Conservation (phyloP, 2,329 filamentous ascomycete genomes). For the Conoideocrella luteorostrata region DNA sequence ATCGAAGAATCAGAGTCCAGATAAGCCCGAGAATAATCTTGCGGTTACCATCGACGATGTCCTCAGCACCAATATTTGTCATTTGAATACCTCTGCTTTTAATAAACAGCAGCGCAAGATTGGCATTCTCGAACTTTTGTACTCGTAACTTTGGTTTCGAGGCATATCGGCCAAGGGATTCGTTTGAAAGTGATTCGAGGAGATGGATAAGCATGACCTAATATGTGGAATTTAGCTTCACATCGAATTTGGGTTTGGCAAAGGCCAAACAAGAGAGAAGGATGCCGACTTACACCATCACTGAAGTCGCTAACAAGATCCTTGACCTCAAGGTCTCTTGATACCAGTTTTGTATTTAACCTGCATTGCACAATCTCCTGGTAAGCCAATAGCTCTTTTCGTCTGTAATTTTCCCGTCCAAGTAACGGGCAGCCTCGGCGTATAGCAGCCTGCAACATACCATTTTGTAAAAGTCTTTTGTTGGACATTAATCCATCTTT, state of each 20-base stretch:
- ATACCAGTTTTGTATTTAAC: conserved; percentile 92
- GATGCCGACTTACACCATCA: conserved; percentile 69
- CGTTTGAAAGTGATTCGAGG: conserved; percentile 89
- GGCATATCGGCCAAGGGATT: conserved; percentile 94
- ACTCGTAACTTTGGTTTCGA: conserved; percentile 93
- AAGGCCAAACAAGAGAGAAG: too few species aligned
- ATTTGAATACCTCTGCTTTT: conserved; percentile 87
- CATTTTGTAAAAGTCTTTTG: conserved; percentile 99
- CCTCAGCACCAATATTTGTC: conserved; percentile 97
- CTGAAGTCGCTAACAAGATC: conserved; percentile 86
- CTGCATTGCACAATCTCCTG: conserved; percentile 34
- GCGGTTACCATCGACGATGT: conserved; percentile 94
- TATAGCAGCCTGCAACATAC: conserved; percentile 20
- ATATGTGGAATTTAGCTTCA: conserved; percentile 12
- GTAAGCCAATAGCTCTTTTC: not conserved
- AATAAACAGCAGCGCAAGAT: conserved; percentile 90
- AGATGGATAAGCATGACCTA: conserved; percentile 94
- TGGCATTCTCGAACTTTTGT: conserved; percentile 97
- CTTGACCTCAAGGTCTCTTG: conserved; percentile 70
- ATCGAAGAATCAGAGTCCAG: conserved; percentile 95
- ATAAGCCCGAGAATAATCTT: conserved; percentile 97
- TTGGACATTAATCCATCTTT: conserved; percentile 73
- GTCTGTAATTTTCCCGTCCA: too few species aligned
- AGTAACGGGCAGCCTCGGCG: too few species aligned
- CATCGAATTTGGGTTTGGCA: not conserved